These are phyloP conservation scores for Tripterygium wilfordii DNA, from an alignment of 177 flowering plant species.

Conservation along the genomic window DNA sequence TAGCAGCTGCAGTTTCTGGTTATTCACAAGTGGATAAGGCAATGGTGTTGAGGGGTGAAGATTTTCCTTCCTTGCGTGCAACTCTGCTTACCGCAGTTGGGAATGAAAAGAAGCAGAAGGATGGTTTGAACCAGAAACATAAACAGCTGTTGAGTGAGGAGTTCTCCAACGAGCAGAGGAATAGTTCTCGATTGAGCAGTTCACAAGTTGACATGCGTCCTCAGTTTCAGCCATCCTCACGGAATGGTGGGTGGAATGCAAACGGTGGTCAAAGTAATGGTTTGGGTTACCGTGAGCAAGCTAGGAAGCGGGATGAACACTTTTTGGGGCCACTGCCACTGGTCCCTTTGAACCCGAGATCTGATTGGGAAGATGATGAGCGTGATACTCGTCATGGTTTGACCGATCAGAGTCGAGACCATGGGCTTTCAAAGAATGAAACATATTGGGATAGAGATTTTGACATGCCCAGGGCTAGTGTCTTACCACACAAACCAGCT, in stretches of 20 bases:
- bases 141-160: conserved; percentile 41
- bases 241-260: conserved; percentile 17
- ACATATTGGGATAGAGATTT: conserved; percentile 59
- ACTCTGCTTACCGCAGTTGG: conserved; percentile 45
- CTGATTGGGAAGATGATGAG: conserved; percentile 99
- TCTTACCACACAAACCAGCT: conserved; percentile 39
- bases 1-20: conserved; percentile 15
- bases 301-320: conserved; percentile 43
- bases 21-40: conserved; percentile 36
- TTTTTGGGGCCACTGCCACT: conserved; percentile 69
- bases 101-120: conserved; percentile 53
- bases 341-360: conserved; percentile 64
- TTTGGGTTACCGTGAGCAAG: conserved; percentile 18
- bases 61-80: conserved; percentile 82
- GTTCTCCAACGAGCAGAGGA: conserved; percentile 25
- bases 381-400: conserved; percentile 75
- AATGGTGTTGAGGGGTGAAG: conserved; percentile 82
- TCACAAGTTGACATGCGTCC: conserved; percentile 36
- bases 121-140: conserved; percentile 44
- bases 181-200: conserved; percentile 19
- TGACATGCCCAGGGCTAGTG: conserved; percentile 55
- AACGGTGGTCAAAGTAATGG: conserved; percentile 21
- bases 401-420: conserved; percentile 44
- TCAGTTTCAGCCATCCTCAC: conserved; percentile 31
- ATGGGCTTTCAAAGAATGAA: conserved; percentile 46